phyloP scores from a whole-genome alignment of 1,139 yeast genomes.

The Yamadazyma taylorii region DNA sequence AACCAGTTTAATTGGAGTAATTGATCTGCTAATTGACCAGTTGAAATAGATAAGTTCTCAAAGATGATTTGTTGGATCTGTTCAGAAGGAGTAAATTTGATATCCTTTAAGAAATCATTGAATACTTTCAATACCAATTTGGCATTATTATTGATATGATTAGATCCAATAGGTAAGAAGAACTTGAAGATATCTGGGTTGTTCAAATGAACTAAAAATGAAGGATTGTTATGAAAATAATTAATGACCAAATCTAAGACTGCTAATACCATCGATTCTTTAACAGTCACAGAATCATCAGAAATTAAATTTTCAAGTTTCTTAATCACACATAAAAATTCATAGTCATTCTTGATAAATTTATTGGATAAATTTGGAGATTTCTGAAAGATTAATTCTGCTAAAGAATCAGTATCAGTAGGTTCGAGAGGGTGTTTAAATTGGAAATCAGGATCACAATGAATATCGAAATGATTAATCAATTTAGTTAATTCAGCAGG shows the following conservation, averaged over 20 bases:
- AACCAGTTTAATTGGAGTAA: neutral
- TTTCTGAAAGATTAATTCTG: constrained; percentile 13
- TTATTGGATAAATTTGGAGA: constrained; percentile 4
- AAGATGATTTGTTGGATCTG: neutral
- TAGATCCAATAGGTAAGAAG: constrained; percentile 3
- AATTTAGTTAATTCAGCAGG: constrained; percentile 15
- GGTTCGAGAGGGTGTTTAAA: no score
- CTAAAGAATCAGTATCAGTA: constrained; percentile 13
- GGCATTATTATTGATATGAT: neutral
- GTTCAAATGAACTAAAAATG: constrained; percentile 7
- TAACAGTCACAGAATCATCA: neutral
- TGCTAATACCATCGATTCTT: constrained; percentile 15
- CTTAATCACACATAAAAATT: constrained; percentile 11
- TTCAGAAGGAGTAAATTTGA: neutral
- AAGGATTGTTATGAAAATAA: constrained; percentile 20
- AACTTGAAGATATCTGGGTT: constrained; percentile 9
- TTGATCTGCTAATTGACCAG: constrained; percentile 5
- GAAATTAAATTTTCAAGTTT: constrained; percentile 16
- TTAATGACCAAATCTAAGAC: constrained; percentile 41
- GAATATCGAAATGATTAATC: constrained; percentile 9
- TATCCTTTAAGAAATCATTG: neutral
- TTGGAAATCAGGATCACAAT: constrained; percentile 4
- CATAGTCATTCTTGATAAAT: constrained; percentile 16
- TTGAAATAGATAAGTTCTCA: neutral
- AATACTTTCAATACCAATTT: neutral